These are phyloP conservation scores for Nyctanthes arbortristis DNA, from an alignment of 257 asterid species.

Conservation along the genomic window DNA sequence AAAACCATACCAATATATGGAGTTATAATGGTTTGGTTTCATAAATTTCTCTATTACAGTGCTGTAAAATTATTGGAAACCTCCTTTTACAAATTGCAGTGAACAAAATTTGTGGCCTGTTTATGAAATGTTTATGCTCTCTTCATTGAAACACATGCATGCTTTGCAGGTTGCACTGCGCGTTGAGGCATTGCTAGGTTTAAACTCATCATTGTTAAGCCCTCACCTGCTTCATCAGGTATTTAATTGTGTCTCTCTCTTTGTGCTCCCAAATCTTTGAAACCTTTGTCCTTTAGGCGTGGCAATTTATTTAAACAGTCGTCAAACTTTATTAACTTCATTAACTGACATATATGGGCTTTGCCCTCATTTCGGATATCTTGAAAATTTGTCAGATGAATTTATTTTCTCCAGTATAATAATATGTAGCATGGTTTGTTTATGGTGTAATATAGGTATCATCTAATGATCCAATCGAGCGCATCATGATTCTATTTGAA, in stretches of 20 bases:
- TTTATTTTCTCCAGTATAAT: slow-evolving; percentile 10
- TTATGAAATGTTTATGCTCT: slow-evolving; percentile 7
- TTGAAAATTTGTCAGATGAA: not conserved
- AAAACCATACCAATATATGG: not conserved
- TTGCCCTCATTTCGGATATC: too few relatives aligned
- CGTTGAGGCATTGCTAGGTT: slow-evolving; percentile 65
- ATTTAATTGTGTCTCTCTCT: slow-evolving; percentile 11
- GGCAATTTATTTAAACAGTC: too few relatives aligned
- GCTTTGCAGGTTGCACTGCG: slow-evolving; percentile 67
- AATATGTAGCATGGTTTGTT: slow-evolving; percentile 11
- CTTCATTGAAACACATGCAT: slow-evolving; percentile 18
- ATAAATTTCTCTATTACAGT: not conserved
- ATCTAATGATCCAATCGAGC: slow-evolving; percentile 51
- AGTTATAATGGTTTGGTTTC: not conserved
- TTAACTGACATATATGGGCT: too few relatives aligned
- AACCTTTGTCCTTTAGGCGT: too few relatives aligned
- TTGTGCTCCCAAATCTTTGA: not conserved
- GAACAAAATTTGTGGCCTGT: not conserved
- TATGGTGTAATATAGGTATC: slow-evolving; percentile 42
- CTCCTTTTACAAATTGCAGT: slow-evolving; percentile 11
- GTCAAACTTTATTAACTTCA: too few relatives aligned
- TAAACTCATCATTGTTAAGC: slow-evolving; percentile 49
- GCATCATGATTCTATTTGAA: slow-evolving; percentile 55
- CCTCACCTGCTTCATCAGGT: slow-evolving; percentile 65
- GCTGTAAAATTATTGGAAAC: not conserved